phyloP scores from a whole-genome alignment of 352 stramenopile species.

The Pythium grandisporangium region DNA sequence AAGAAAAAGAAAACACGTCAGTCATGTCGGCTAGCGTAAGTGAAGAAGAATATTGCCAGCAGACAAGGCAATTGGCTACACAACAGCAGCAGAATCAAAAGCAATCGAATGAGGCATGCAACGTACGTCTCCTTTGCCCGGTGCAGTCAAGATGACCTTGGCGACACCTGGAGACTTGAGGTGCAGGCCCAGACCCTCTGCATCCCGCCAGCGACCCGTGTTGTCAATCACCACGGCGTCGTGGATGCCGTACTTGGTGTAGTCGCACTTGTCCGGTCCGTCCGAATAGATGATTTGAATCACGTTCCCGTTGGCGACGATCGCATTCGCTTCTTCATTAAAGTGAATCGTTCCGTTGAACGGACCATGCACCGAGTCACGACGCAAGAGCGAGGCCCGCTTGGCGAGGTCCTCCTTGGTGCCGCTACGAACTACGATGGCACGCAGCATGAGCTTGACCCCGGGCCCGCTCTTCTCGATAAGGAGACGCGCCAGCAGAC shows the following conservation, averaged over 20 bases:
- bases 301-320: constrained; percentile 82
- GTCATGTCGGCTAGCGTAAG: too few relatives aligned
- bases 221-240: constrained; percentile 88
- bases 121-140: constrained; percentile 54
- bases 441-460: constrained; percentile 83
- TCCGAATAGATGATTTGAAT: constrained; percentile 86
- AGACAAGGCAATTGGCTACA: neutral
- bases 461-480: constrained; percentile 82
- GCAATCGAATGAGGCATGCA: neutral
- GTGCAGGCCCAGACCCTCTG: constrained; percentile 52
- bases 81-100: constrained; percentile 1
- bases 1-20: too few relatives aligned
- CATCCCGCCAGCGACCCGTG: constrained; percentile 77
- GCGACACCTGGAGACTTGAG: constrained; percentile 66
- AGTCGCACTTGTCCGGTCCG: constrained; percentile 80
- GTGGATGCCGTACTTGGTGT: constrained; percentile 80
- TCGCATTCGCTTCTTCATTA: constrained; percentile 77
- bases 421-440: constrained; percentile 82
- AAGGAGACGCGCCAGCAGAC: constrained; percentile 61
- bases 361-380: constrained; percentile 80
- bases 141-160: constrained; percentile 77
- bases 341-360: constrained; percentile 80
- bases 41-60: too few relatives aligned
- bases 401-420: constrained; percentile 79
- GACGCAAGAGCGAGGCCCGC: constrained; percentile 71